Evolutionary conservation across 441 rosid genomes (phyloP).

Genomic region (Erodium texanum): DNA sequence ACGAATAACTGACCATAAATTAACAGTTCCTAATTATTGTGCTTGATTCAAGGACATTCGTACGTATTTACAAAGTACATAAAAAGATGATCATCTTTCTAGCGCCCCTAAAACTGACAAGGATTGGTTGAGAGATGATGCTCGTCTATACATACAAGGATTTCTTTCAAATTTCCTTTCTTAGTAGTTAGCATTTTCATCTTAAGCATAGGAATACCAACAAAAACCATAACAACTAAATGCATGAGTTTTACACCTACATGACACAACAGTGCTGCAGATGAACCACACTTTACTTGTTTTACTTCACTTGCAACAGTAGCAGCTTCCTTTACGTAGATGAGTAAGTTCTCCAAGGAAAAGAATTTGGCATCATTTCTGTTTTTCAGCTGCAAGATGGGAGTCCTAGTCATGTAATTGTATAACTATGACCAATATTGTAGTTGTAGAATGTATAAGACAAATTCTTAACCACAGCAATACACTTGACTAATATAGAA

Average conservation of each 20-base stretch:
- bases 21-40: too few species aligned
- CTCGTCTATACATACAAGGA: too few species aligned
- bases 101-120: too few species aligned
- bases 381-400: conserved; percentile 38
- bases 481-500: background rate
- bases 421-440: conserved; percentile 12
- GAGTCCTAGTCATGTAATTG: conserved; percentile 8
- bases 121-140: too few species aligned
- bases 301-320: conserved; percentile 24
- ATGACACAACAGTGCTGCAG: conserved; percentile 38
- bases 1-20: too few species aligned
- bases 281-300: conserved; percentile 23
- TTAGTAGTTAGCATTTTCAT: background rate
- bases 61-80: too few species aligned
- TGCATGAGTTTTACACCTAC: conserved; percentile 32
- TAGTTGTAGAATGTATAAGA: conserved; percentile 4
- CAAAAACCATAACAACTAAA: background rate
- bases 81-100: too few species aligned
- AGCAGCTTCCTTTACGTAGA: conserved; percentile 36
- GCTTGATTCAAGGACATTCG: too few species aligned
- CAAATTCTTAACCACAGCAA: background rate
- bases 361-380: conserved; percentile 28
- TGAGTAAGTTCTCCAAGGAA: conserved; percentile 60
- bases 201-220: background rate
- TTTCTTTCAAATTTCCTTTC: background rate